Percentiles rank a stretch among this genome's conserved stretches.
phyloP scores from a whole-genome alignment of 2,329 filamentous ascomycete genomes.

The Thielaviopsis euricoi region DNA sequence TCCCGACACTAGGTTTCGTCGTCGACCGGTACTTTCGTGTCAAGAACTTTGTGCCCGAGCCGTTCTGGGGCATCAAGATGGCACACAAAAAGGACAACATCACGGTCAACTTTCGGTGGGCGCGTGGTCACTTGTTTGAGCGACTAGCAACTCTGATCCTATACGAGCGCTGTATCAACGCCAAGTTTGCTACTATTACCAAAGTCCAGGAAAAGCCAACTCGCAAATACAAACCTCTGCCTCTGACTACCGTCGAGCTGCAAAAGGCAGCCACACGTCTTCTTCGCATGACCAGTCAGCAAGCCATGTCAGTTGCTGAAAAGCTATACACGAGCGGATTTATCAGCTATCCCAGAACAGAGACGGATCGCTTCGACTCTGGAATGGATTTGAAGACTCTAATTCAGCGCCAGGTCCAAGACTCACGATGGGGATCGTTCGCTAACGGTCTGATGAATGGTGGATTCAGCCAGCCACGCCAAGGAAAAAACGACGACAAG shows the following conservation, averaged over 20 bases:
- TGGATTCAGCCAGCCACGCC: constrained; percentile 63
- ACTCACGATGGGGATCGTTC: constrained; percentile 62
- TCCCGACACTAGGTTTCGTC: constrained; percentile 90
- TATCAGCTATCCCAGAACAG: constrained; percentile 93
- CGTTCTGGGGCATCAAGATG: constrained; percentile 85
- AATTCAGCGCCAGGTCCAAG: constrained; percentile 68
- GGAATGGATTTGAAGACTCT: constrained; percentile 70
- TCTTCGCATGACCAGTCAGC: constrained; percentile 76
- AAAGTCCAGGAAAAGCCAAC: constrained; percentile 85
- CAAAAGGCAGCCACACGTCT: constrained; percentile 90
- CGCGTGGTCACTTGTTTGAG: constrained; percentile 71
- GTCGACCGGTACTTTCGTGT: constrained; percentile 93
- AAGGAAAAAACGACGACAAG: constrained; percentile 82
- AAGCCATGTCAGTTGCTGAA: constrained; percentile 80
- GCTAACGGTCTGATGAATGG: constrained; percentile 60
- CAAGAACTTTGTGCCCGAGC: constrained; percentile 80
- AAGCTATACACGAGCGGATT: constrained; percentile 82
- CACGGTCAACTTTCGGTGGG: constrained; percentile 73
- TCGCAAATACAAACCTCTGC: constrained; percentile 84
- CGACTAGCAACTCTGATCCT: constrained; percentile 64
- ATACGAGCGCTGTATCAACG: constrained; percentile 67
- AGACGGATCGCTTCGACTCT: constrained; percentile 88
- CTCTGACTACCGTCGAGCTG: constrained; percentile 85
- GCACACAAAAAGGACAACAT: constrained; percentile 62
- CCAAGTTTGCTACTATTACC: constrained; percentile 61